phyloP scores from a whole-genome alignment of 176 grass and related monocot genomes.

The Chloris gayana region DNA sequence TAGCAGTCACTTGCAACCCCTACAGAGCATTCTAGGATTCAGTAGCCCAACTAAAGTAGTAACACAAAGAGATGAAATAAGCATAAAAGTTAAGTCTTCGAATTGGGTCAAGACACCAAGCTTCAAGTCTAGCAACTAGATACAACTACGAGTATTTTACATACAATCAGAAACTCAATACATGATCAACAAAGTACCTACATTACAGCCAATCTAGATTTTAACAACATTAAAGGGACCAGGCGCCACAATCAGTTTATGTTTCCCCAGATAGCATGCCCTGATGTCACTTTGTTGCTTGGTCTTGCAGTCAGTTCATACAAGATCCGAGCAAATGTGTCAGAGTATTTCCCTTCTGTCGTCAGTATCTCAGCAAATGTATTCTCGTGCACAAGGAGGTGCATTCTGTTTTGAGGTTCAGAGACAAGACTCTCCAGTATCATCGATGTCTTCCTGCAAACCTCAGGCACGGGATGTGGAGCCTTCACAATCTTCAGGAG shows the following conservation, averaged over 20 bases:
- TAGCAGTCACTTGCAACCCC: neutral
- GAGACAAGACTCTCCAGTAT: constrained; percentile 91
- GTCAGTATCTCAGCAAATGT: constrained; percentile 92
- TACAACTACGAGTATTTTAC: constrained; percentile 28
- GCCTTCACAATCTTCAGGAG: constrained; percentile 84
- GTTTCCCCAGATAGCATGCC: constrained; percentile 91
- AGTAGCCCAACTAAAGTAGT: neutral
- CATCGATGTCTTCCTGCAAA: constrained; percentile 91
- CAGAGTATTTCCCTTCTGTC: constrained; percentile 73
- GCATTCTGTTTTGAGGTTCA: constrained; percentile 81
- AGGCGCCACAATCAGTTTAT: constrained; percentile 56
- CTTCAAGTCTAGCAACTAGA: constrained; percentile 18
- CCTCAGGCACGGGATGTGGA: constrained; percentile 78
- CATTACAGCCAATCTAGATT: constrained; percentile 19
- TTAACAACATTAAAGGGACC: neutral
- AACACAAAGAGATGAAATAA: neutral
- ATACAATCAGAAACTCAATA: constrained; percentile 20
- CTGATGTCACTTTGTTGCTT: constrained; percentile 72
- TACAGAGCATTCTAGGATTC: neutral
- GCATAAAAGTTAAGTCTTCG: neutral
- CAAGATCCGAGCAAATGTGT: constrained; percentile 92
- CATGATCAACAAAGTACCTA: constrained; percentile 11
- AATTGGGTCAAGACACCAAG: neutral
- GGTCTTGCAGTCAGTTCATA: constrained; percentile 87
- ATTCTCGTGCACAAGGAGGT: constrained; percentile 88